Percentiles rank a stretch among this genome's conserved stretches.
Conservation (phyloP, 176 grass and related monocot genomes). For the Aegilops longissima region DNA sequence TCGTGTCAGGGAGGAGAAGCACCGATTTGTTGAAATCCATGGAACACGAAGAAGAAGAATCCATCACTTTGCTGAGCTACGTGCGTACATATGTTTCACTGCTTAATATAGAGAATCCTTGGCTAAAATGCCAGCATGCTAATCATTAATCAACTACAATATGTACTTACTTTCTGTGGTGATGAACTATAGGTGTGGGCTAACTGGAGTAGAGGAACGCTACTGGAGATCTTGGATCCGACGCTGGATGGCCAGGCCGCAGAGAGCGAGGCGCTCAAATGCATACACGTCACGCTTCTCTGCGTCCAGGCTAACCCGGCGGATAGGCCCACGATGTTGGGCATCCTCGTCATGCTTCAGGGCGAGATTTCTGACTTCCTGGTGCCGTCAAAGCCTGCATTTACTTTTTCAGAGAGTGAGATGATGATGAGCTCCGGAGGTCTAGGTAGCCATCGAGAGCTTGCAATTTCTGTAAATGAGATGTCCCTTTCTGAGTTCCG, state of each 20-base stretch:
- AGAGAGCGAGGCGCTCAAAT: slow-evolving; percentile 23
- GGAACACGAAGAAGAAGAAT: neutral
- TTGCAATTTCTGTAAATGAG: neutral
- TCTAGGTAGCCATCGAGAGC: neutral
- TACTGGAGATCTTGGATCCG: neutral
- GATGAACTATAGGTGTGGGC: slow-evolving; percentile 28
- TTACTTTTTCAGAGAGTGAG: neutral
- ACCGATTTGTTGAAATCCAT: neutral
- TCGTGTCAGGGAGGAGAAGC: slow-evolving; percentile 16
- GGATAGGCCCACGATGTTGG: slow-evolving; percentile 9
- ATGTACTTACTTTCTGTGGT: neutral
- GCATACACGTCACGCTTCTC: slow-evolving; percentile 24
- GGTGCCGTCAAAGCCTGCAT: slow-evolving; percentile 12
- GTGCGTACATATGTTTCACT: neutral
- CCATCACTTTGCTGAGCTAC: slow-evolving; percentile 7
- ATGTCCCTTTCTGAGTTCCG: slow-evolving; percentile 3
- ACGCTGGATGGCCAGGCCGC: neutral
- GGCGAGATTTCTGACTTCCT: neutral
- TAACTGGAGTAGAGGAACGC: neutral
- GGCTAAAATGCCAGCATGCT: neutral
- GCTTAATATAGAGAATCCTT: neutral
- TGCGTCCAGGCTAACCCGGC: slow-evolving; percentile 31
- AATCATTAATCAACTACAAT: neutral
- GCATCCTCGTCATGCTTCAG: slow-evolving; percentile 23
- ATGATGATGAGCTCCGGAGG: neutral